Evolutionary conservation across 257 asterid species (phyloP).

Genomic region (Ilex asprella): DNA sequence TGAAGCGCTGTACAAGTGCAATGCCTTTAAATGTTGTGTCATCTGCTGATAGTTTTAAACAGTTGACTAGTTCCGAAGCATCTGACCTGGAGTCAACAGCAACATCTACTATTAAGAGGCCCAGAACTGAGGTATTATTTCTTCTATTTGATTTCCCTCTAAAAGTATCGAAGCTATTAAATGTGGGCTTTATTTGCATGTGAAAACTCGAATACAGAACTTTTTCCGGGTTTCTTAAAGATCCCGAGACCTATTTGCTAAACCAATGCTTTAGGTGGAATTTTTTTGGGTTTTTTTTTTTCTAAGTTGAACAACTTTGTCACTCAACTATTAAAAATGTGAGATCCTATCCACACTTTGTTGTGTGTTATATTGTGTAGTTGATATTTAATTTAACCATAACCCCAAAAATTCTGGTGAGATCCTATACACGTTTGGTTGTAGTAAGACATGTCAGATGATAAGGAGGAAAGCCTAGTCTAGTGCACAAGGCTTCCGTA

Average conservation of each 20-base stretch:
- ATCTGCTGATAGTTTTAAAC: conserved; percentile 59
- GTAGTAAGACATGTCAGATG: too few relatives aligned
- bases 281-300: too few relatives aligned
- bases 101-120: conserved; percentile 56
- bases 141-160: conserved; percentile 5
- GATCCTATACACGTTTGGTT: too few relatives aligned
- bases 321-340: too few relatives aligned
- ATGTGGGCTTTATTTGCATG: neutral
- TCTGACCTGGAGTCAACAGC: conserved; percentile 90
- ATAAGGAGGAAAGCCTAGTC: too few relatives aligned
- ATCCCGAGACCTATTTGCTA: neutral
- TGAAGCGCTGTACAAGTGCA: conserved; percentile 82
- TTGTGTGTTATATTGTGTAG: too few relatives aligned
- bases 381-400: too few relatives aligned
- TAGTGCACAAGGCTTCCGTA: too few relatives aligned
- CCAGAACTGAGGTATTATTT: conserved; percentile 54
- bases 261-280: neutral
- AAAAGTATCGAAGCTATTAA: neutral
- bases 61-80: conserved; percentile 50
- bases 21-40: conserved; percentile 75
- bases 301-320: too few relatives aligned
- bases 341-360: too few relatives aligned
- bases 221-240: neutral
- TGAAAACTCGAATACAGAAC: neutral
- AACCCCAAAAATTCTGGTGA: too few relatives aligned